Evolutionary conservation across 495 filamentous ascomycete genomes (phyloP), one percentile per base, ranked within the genome.

Genomic region (Penicillium dipodomyicola): DNA sequence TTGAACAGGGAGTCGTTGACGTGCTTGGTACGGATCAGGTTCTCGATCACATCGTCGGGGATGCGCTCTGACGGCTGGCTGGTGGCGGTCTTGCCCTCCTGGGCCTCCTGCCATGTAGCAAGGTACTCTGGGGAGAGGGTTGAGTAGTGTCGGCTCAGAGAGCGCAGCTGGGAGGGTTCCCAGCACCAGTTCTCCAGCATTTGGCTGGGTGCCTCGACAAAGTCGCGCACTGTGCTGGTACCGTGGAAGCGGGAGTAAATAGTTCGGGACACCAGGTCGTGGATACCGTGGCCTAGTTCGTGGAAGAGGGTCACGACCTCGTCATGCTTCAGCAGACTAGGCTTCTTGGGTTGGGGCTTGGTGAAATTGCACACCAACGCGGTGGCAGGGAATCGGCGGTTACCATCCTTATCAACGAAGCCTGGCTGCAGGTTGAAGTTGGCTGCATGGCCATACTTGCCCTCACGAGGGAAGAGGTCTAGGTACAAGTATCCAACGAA

Each of bases 171-270:
- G 5, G 80, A 80, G 4, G 86, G 82, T 1, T 82, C 86, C 85
- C 85, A 88, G 76, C 84, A 88, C 87, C 87, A 90, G 70, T 89
- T 88, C 72, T 89, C 87, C 3, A 90, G 77, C 84, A 89, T 87
- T 63, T 89, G 87, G 52, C 76, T 81, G 32, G 87, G 87, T 5
- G 84, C 84, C 68, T 89, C 87, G 67, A 88, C 86, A 60, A 88
- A 89, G 73, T 90, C 87, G 19, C 84, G 80, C 10, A 86, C 86
- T 3, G 84, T 87, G 65, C 72, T 84, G n/a, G 85, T 87, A 56
- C 86, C 86, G 68, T 88, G 87, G 78, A 90, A 89, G 54, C 83
- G 83, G 5, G 85, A 86, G 76, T 87, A 88, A 20, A 68, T 82
- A 10, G 87, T 87, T 42, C 78, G 72, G 20, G 81, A 77, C 5